These are phyloP conservation scores for Botrytis deweyae DNA, from an alignment of 2,329 filamentous ascomycete genomes.

Conservation along the genomic window DNA sequence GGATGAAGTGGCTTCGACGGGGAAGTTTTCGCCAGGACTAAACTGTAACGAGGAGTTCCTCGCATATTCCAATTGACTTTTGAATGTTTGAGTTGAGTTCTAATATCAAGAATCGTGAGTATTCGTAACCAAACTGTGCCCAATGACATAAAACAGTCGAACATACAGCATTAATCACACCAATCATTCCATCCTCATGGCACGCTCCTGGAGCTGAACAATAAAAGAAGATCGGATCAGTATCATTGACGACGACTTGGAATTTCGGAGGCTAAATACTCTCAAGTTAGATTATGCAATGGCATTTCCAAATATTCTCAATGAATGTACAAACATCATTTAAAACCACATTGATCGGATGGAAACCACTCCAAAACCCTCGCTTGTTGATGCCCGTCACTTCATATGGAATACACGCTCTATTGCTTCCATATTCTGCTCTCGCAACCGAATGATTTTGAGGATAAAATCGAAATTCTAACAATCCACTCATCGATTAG, in stretches of 20 bases:
- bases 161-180: slow-evolving; percentile 68
- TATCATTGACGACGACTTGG: slow-evolving; percentile 56
- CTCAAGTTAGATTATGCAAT: slow-evolving; percentile 1
- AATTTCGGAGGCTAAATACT: slow-evolving; percentile 42
- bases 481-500: slow-evolving; percentile 16
- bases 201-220: slow-evolving; percentile 68
- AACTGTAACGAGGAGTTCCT: slow-evolving; percentile 28
- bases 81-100: slow-evolving; percentile 33
- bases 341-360: slow-evolving; percentile 45
- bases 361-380: slow-evolving; percentile 55
- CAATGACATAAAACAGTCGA: neutral
- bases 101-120: slow-evolving; percentile 7
- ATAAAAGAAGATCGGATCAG: slow-evolving; percentile 66
- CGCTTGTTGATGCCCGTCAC: slow-evolving; percentile 50
- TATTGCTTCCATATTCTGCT: slow-evolving; percentile 49
- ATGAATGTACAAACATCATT: slow-evolving; percentile 42
- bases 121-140: neutral
- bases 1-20: slow-evolving; percentile 25
- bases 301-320: neutral
- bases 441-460: slow-evolving; percentile 62
- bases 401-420: slow-evolving; percentile 65
- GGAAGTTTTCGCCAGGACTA: slow-evolving; percentile 32
- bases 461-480: slow-evolving; percentile 60
- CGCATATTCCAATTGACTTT: slow-evolving; percentile 28
- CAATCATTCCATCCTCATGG: slow-evolving; percentile 66